Evolutionary conservation across 257 asterid species (phyloP), one percentile per base, ranked within the genome.

Genomic region (Primulina eburnea): DNA sequence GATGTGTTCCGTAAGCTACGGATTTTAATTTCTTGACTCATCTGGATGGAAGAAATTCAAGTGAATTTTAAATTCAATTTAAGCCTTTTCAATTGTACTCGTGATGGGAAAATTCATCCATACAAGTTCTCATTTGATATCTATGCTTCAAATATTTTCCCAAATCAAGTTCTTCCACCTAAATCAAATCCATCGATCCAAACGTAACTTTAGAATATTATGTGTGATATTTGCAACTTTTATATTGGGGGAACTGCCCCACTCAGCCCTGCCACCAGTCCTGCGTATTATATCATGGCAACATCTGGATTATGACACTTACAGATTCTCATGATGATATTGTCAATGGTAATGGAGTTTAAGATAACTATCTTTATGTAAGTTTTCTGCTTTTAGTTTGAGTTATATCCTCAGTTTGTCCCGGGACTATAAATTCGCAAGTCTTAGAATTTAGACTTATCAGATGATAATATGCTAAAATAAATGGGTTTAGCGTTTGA

Each of bases 401-500:
- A 60, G 37, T 29, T 59, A 62, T 12, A 43, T 16, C 4, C 7
- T 9, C 53, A 69, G 74, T 69, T 20, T 75, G 60, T 21, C 62
- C 20, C 59, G n/a, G 47, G 43, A 9, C 14, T 37, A 26, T 68
- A n/a, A 56, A 50, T 35, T 28, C 28, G 9, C 17, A 18, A 12
- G 26, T 17, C 64, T 40, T 34, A 14, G 24, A 75, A 58, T n/a
- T 16, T 30, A 40, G 53, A 30, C 43, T 17, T 4, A 4, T 60
- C 16, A 37, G 33, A 64, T 24, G 33, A 7, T 26, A 47, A n/a
- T 9, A 14, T 75, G 58, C 34, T 63, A 20, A 6, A 40, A 11
- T 16, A 21, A 61, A 52, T 37, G 9, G 35, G 56, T 55, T 38
- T 53, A 24, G 53, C 43, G 11, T 60, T n/a, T 26, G 52, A 29